Base-by-base conservation (phyloP, 345 rosid genomes). In the Barbarea vulgaris region DNA sequence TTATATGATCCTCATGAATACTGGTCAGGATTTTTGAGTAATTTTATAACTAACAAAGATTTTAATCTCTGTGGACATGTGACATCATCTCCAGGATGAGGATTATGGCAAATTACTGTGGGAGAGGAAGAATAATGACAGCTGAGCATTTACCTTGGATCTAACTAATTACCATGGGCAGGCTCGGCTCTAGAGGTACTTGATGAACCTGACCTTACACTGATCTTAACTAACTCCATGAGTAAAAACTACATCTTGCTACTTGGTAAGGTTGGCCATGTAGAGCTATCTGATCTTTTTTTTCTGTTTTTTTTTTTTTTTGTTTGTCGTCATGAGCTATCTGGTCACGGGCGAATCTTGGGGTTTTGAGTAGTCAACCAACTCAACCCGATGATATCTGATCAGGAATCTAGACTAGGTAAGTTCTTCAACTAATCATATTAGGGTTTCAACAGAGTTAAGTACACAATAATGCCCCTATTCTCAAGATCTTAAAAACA, bases 51-150 rank as follows among this genome's bases (percentile, higher is more conserved):
- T 59, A 52, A 71, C 50, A 27, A 34, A n/a, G 27, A 10, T n/a
- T 70, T 60, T 46, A 39, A 39, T 63, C 54, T 72, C 18, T 39
- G 11, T 52, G 18, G 24, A 28, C 55, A 52, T 63, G 25, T 63
- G 54, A 28, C 36, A 52, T 65, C 36, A 52, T 65, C 42, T 47
- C 39, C 55, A 11, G 25, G 39, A 10, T 30, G 25, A 44, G 3
- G 17, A 27, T 18, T 28, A 18, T 44, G 3, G 54, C 54, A 63
- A 7, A 41, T 19, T 24, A 62, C 67, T 63, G 22, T 6, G 4
- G 46, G 12, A 27, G 19, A 2, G 46, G 12, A 27, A 14, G 31
- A 72, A 18, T 44, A 27, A 62, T 31, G 37, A 50, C 21, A 61
- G 17, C n/a, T 19, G 24, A 30, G 57, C 57, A 9, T 36, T 36